Percentiles rank a stretch among this genome's conserved stretches.
Evolutionary conservation across 257 asterid species (phyloP).

Genomic region (Haberlea rhodopensis): DNA sequence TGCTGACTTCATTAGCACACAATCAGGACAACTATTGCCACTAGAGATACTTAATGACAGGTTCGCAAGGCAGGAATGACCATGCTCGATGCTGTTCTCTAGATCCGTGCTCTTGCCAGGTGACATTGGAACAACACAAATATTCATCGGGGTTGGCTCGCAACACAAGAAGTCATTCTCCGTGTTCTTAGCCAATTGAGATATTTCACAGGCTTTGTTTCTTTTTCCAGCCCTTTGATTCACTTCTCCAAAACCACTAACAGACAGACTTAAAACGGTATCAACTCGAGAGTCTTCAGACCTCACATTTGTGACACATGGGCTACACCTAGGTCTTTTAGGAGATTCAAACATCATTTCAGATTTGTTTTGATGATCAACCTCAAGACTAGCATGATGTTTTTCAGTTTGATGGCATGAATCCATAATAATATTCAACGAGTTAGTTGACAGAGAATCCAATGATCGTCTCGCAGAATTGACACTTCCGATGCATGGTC

Average conservation of each 20-base stretch:
- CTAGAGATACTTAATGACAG: constrained; percentile 34
- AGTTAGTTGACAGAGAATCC: constrained; percentile 24
- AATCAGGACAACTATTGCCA: constrained; percentile 49
- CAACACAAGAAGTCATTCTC: constrained; percentile 34
- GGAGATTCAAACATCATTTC: constrained; percentile 38
- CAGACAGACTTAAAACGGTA: constrained; percentile 53
- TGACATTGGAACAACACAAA: constrained; percentile 19
- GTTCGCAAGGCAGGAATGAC: constrained; percentile 33
- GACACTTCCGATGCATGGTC: constrained; percentile 24
- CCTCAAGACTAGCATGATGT: constrained; percentile 25
- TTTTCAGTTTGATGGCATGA: background rate
- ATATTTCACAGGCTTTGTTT: constrained; percentile 30
- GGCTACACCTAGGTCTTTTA: constrained; percentile 38
- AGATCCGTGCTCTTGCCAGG: constrained; percentile 15
- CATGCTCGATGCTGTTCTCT: constrained; percentile 16
- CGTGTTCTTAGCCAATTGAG: constrained; percentile 30
- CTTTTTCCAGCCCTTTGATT: constrained; percentile 39
- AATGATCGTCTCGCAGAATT: constrained; percentile 14
- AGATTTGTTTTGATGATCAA: constrained; percentile 26
- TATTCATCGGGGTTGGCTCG: constrained; percentile 38
- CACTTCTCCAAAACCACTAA: constrained; percentile 34
- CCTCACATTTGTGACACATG: constrained; percentile 26
- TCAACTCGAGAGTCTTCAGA: constrained; percentile 33
- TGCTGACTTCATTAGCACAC: constrained; percentile 61
- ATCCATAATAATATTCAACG: constrained; percentile 23